phyloP scores from a whole-genome alignment of 1,284 basidiomycete genomes.

The Apiotrichum domesticum region DNA sequence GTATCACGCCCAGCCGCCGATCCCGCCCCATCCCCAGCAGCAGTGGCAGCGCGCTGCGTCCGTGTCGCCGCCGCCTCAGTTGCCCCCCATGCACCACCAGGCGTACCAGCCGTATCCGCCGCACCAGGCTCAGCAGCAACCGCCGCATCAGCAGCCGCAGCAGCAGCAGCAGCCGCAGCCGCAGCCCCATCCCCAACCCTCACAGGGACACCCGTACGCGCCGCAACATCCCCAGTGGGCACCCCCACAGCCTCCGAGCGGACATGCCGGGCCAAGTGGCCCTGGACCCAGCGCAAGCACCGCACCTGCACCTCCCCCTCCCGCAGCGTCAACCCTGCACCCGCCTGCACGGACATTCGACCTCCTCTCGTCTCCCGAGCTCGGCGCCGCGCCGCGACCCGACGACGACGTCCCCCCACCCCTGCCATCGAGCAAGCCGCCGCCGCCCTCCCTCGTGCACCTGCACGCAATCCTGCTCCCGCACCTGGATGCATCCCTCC shows the following conservation, averaged over 20 bases:
- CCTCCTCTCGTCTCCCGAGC: slow-evolving; percentile 29
- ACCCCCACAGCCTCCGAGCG: too few species aligned
- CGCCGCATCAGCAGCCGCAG: slow-evolving; percentile 5
- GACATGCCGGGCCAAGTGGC: too few species aligned
- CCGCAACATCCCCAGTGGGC: too few species aligned
- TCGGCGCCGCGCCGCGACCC: slow-evolving; percentile 36
- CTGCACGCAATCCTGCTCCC: slow-evolving; percentile 75
- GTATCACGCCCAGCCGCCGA: neutral
- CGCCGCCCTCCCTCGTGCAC: slow-evolving; percentile 64
- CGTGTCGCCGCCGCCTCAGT: neutral
- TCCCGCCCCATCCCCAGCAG: neutral
- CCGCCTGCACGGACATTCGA: slow-evolving; percentile 17
- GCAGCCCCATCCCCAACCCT: neutral
- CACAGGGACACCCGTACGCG: too few species aligned
- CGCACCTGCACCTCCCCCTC: neutral
- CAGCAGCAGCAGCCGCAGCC: slow-evolving; percentile 7
- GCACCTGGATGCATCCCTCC: slow-evolving; percentile 65
- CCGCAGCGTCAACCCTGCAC: neutral
- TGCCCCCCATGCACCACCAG: neutral
- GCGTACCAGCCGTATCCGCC: neutral
- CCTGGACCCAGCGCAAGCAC: neutral
- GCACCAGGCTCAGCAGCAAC: slow-evolving; percentile 1
- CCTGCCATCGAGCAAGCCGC: slow-evolving; percentile 71
- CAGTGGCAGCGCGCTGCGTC: neutral
- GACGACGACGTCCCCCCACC: slow-evolving; percentile 56